phyloP scores from a whole-genome alignment of 257 asterid genomes.

The Solanum medicagineum region DNA sequence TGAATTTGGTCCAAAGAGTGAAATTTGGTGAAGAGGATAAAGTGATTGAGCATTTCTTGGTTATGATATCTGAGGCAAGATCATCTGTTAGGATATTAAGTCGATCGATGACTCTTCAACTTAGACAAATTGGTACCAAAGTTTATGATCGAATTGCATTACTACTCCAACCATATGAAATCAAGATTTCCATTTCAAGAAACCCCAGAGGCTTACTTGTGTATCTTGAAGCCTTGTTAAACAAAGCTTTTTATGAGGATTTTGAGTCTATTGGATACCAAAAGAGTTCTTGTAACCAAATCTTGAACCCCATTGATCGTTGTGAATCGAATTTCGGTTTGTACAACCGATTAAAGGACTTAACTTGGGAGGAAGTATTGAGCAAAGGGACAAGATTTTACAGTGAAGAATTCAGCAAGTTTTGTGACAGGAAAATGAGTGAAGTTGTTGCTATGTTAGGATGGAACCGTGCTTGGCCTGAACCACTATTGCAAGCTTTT shows the following conservation, averaged over 20 bases:
- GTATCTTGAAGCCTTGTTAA: slow-evolving; percentile 74
- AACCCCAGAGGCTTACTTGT: slow-evolving; percentile 50
- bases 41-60: slow-evolving; percentile 65
- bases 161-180: slow-evolving; percentile 66
- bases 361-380: slow-evolving; percentile 85
- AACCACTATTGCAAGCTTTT: slow-evolving; percentile 74
- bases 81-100: slow-evolving; percentile 47
- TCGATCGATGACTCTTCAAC: slow-evolving; percentile 46
- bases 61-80: slow-evolving; percentile 59
- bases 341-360: slow-evolving; percentile 39
- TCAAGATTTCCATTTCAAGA: slow-evolving; percentile 55
- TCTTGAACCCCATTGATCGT: slow-evolving; percentile 67
- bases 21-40: slow-evolving; percentile 41
- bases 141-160: slow-evolving; percentile 50
- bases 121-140: slow-evolving; percentile 51
- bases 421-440: slow-evolving; percentile 93
- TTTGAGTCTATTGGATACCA: slow-evolving; percentile 62
- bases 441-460: slow-evolving; percentile 85
- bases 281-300: slow-evolving; percentile 22
- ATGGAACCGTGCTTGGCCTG: slow-evolving; percentile 98
- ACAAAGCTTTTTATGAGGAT: slow-evolving; percentile 56
- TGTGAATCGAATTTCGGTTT: slow-evolving; percentile 67
- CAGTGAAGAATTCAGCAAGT: slow-evolving; percentile 81
- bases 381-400: slow-evolving; percentile 74
- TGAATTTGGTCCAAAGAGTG: slow-evolving; percentile 17